These are phyloP conservation scores for Botrytis paeoniae DNA, from an alignment of 2,329 filamentous ascomycete genomes.

Conservation along the genomic window DNA sequence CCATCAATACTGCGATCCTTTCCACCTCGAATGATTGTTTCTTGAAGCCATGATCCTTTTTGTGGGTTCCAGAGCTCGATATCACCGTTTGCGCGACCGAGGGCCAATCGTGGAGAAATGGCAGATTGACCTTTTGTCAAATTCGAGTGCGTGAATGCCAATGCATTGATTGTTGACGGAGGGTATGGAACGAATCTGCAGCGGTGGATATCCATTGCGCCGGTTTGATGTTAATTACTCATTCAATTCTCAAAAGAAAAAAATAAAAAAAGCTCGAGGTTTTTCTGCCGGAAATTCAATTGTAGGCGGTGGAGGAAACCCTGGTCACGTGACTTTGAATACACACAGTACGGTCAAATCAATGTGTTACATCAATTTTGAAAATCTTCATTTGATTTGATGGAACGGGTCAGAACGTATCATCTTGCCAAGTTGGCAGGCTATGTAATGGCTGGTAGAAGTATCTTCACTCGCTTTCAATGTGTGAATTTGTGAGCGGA, in stretches of 20 bases:
- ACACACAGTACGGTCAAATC: too few relatives aligned
- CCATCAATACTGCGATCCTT: slow-evolving; percentile 86
- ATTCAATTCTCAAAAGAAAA: slow-evolving; percentile 6
- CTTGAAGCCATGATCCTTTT: slow-evolving; percentile 76
- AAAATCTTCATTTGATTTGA: background rate
- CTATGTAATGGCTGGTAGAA: background rate
- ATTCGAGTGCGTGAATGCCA: slow-evolving; percentile 83
- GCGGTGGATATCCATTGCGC: slow-evolving; percentile 87
- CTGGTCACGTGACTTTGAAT: background rate
- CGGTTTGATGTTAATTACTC: slow-evolving; percentile 7
- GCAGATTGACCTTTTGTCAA: slow-evolving; percentile 49
- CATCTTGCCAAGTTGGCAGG: background rate
- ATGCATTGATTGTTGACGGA: slow-evolving; percentile 85
- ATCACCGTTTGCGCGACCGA: slow-evolving; percentile 90
- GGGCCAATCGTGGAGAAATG: slow-evolving; percentile 70
- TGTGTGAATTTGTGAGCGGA: background rate
- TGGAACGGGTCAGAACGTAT: background rate
- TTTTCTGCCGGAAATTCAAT: slow-evolving; percentile 13
- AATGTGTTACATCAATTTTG: background rate
- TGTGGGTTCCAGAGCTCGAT: slow-evolving; percentile 97
- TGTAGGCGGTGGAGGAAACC: background rate
- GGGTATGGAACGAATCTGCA: slow-evolving; percentile 94
- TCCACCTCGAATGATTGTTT: slow-evolving; percentile 79
- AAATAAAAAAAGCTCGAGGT: slow-evolving; percentile 17
- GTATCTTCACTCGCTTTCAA: background rate